Base-by-base conservation (phyloP, 148 eudicot genomes). In the Spergularia bocconei region DNA sequence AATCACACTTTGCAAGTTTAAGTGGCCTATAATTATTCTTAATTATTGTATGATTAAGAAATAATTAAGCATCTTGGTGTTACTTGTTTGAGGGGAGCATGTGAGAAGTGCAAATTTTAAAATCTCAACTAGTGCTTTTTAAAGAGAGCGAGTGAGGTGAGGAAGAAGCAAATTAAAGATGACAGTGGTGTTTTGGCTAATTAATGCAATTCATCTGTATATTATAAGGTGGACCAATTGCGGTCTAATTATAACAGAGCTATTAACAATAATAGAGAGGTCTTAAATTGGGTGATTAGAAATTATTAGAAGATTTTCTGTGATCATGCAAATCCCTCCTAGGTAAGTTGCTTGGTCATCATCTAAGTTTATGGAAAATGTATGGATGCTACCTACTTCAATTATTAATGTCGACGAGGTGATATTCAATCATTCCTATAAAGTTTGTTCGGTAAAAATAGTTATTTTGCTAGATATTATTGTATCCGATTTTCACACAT, bases 261-360 rank as follows among this genome's bases (percentile, higher is more conserved):
- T 66, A 64, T 2, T 38, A 1, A 36, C 23, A 69, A 48, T 51
- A 56, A 58, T 44, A 29, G 52, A 17, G 52, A 39, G 17, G 51
- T 70, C 51, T 70, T 77, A 16, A 77, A 77, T 77, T 71, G 80
- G 54, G 29, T 61, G 66, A 53, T 77, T 77, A 70, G 10, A 21
- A 41, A 41, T 65, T 39, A 41, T 63, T 17, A 39, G 69, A 65
- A 39, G 69, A 65, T 39, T 65, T 65, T 29, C 2, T 29, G 36
- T 29, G 36, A 29, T 29, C 4, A 29, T 29, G 36, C 36, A 29
- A 29, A 29, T 29, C 36, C 36, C 36, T 29, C 2, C 36, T 29
- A 29, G 36, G 36, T 29, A 29, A 29, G 36, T 3, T 29, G 25
- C 25, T 23, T 23, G 36, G 4, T 29, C 36, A 3, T 29, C 2